Evolutionary conservation across 805 yeast genomes (phyloP).

Genomic region (Candida ortonii): DNA sequence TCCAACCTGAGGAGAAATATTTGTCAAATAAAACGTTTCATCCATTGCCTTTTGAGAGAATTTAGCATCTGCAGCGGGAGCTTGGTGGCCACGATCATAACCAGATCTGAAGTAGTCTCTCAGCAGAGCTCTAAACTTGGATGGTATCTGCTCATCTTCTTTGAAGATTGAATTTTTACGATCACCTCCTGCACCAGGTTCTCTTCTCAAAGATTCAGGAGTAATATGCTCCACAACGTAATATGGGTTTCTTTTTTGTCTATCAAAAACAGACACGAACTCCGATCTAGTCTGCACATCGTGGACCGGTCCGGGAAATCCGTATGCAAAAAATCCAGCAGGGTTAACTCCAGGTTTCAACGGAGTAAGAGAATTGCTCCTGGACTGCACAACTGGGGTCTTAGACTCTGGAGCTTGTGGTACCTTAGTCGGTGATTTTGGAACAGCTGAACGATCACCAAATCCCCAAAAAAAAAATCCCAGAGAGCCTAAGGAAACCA

Average conservation of each 20-base stretch:
- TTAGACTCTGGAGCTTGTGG: constrained; percentile 16
- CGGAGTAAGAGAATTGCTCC: background rate
- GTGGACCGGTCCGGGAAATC: constrained; percentile 93
- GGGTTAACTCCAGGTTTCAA: constrained; percentile 53
- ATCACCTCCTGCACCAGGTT: constrained; percentile 52
- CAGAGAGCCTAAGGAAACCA: constrained; percentile 23
- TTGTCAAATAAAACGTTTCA: constrained; percentile 85
- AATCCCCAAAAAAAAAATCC: constrained; percentile 32
- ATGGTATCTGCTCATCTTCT: constrained; percentile 84
- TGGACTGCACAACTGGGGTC: constrained; percentile 2
- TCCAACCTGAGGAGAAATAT: constrained; percentile 96
- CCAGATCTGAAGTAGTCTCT: constrained; percentile 93
- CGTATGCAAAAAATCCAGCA: constrained; percentile 79
- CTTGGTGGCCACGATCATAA: constrained; percentile 95
- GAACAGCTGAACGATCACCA: constrained; percentile 16
- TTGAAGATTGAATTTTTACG: constrained; percentile 77
- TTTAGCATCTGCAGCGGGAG: constrained; percentile 97
- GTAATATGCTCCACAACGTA: constrained; percentile 87
- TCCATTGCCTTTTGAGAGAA: constrained; percentile 90
- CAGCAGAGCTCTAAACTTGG: constrained; percentile 67
- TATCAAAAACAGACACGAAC: constrained; percentile 81
- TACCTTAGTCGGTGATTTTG: constrained; percentile 18
- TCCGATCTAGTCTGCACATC: constrained; percentile 73
- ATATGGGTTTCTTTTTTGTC: constrained; percentile 81
- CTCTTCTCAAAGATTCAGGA: constrained; percentile 54